Base-by-base conservation (phyloP, 495 filamentous ascomycete genomes). In the Aspergillus mulundensis region DNA sequence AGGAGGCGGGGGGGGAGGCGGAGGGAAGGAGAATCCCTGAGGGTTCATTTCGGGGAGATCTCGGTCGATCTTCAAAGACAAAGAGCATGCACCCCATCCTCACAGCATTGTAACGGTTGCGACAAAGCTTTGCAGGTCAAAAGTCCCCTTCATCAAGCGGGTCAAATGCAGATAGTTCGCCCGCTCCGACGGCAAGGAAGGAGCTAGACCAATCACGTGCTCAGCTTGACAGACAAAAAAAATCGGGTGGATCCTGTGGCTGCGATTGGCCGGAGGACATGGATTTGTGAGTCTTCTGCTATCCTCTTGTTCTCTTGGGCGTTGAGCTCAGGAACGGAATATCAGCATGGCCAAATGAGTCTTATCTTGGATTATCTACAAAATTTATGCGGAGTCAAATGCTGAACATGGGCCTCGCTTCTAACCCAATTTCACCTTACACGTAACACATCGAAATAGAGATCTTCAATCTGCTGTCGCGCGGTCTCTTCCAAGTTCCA, bases 11-110 rank as follows among this genome's bases (percentile, higher is more conserved):
- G 71, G 71, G 19, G 76, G 77, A 16, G 76, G 76, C 15, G 78
- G 78, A 47, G 78, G 78, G 61, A 79, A 81, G 46, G 73, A 76
- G 61, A 81, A 81, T 19, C 70, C 70, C 61, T 77, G 72, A 40
- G 77, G 65, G 55, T 65, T 73, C 76, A 80, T 80, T 44, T 52
- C 67, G 58, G 57, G 60, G 59, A 53, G 58, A 59, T 56, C 61
- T 58, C 53, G 53, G 46, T 46, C 20, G 61, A 61, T 57, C 65
- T 73, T 63, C 50, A 56, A 58, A 52, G 38, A 50, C n/a, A 48
- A 40, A 54, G 38, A 55, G 46, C 54, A 54, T 56, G 42, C 53
- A 54, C 58, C 52, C 62, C 65, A 68, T 65, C 51, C 53, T 63
- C 57, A 60, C 49, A 54, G 23, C 57, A 60, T 64, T 44, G 45